Evolutionary conservation across 1,284 basidiomycete genomes (phyloP).

Genomic region (Ustilago vetiveriae): DNA sequence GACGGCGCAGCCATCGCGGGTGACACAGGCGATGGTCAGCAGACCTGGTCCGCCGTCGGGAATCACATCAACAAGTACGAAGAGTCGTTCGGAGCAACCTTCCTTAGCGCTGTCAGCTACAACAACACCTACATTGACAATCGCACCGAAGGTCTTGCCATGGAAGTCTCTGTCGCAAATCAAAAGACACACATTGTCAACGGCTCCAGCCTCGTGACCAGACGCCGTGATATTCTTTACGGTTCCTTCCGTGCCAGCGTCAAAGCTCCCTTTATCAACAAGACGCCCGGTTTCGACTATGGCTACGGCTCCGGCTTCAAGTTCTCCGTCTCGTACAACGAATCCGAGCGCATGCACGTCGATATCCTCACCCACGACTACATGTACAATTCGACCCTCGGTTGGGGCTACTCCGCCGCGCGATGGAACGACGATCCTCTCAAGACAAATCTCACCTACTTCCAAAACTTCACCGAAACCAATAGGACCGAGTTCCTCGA

Average conservation of each 20-base stretch:
- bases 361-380: slow-evolving; percentile 43
- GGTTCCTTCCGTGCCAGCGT: slow-evolving; percentile 53
- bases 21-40: slow-evolving; percentile 41
- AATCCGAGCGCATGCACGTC: slow-evolving; percentile 38
- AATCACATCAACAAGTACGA: slow-evolving; percentile 51
- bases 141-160: slow-evolving; percentile 43
- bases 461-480: slow-evolving; percentile 43
- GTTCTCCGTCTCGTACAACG: slow-evolving; percentile 45
- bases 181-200: slow-evolving; percentile 43
- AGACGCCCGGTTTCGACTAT: slow-evolving; percentile 11
- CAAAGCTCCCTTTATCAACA: slow-evolving; percentile 41
- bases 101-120: slow-evolving; percentile 37
- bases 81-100: slow-evolving; percentile 50
- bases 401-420: slow-evolving; percentile 45
- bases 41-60: slow-evolving; percentile 51
- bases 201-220: slow-evolving; percentile 44
- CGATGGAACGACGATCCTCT: slow-evolving; percentile 40
- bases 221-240: slow-evolving; percentile 58
- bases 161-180: slow-evolving; percentile 45
- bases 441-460: slow-evolving; percentile 37
- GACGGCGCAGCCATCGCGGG: slow-evolving; percentile 28
- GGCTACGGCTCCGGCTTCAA: slow-evolving; percentile 44
- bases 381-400: slow-evolving; percentile 49
- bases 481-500: slow-evolving; percentile 37
- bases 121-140: slow-evolving; percentile 54